These are phyloP conservation scores for Aureobasidium sp. DNA, from an alignment of 2,329 filamentous ascomycete species.

Conservation along the genomic window DNA sequence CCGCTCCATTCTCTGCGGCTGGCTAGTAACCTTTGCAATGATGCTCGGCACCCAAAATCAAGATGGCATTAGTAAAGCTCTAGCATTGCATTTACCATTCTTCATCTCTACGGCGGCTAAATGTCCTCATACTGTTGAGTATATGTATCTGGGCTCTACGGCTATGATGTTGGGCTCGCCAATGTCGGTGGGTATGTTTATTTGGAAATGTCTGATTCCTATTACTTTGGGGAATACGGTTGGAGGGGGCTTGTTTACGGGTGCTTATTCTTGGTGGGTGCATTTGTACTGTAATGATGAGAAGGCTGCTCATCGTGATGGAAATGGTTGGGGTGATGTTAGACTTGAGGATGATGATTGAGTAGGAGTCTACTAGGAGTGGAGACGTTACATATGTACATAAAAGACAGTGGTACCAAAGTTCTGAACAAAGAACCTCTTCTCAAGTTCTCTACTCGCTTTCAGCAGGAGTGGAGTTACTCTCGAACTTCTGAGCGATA, in stretches of 20 bases:
- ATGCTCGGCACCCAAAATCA: conserved; percentile 22
- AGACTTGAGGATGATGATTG: conserved; percentile 3
- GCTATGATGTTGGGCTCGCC: conserved; percentile 20
- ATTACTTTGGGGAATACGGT: conserved; percentile 22
- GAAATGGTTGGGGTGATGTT: background rate
- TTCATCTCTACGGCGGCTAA: conserved; percentile 19
- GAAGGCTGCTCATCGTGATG: background rate
- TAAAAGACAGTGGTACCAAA: too few species aligned
- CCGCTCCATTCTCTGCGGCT: conserved; percentile 21
- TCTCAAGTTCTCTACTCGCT: too few species aligned
- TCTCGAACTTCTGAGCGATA: background rate
- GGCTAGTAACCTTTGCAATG: conserved; percentile 20
- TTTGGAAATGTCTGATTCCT: conserved; percentile 22
- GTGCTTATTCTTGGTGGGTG: conserved; percentile 16
- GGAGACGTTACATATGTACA: too few species aligned
- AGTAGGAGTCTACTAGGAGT: too few species aligned
- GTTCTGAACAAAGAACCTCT: too few species aligned
- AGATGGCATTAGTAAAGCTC: conserved; percentile 22
- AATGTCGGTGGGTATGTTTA: conserved; percentile 17
- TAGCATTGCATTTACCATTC: conserved; percentile 21
- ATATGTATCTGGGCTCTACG: conserved; percentile 21
- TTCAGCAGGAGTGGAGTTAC: background rate
- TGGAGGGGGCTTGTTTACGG: conserved; percentile 19
- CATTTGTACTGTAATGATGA: conserved; percentile 7
- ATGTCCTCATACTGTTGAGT: conserved; percentile 25